Conservation (phyloP, 1,284 basidiomycete species). For the Lentinus polychrous region DNA sequence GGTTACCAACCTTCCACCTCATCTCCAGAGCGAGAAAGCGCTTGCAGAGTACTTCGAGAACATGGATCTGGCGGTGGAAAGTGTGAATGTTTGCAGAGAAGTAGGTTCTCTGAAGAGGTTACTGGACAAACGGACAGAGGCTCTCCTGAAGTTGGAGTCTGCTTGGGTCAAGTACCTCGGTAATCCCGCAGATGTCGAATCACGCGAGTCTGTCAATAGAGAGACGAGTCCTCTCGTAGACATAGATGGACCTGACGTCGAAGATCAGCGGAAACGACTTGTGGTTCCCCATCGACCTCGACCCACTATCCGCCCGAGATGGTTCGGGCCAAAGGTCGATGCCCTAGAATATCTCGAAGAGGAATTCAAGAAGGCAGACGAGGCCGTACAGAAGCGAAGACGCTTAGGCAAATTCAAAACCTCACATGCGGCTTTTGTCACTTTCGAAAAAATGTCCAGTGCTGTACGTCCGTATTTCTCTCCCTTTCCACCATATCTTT, state of each 20-base stretch:
- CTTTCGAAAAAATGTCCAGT: constrained; percentile 90
- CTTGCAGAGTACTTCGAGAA: constrained; percentile 93
- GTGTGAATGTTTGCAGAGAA: constrained; percentile 84
- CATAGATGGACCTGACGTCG: constrained; percentile 38
- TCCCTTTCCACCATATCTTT: background rate
- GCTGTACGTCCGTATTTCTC: constrained; percentile 49
- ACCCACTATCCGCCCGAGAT: constrained; percentile 62
- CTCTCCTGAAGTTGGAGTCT: constrained; percentile 71
- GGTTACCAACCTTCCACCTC: constrained; percentile 75
- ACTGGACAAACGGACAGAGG: constrained; percentile 72
- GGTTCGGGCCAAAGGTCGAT: constrained; percentile 72
- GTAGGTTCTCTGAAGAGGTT: constrained; percentile 69
- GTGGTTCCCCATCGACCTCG: constrained; percentile 69
- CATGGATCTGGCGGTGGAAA: constrained; percentile 76
- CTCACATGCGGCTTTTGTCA: constrained; percentile 89
- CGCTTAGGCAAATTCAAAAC: constrained; percentile 67
- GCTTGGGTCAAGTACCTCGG: constrained; percentile 91
- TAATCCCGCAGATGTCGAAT: constrained; percentile 79
- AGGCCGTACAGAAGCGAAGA: constrained; percentile 65
- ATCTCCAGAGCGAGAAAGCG: constrained; percentile 78
- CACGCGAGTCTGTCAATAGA: constrained; percentile 62
- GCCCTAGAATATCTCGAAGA: constrained; percentile 81
- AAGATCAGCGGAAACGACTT: constrained; percentile 43
- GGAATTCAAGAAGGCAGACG: constrained; percentile 74
- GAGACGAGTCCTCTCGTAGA: constrained; percentile 44